Conservation (phyloP, 164 flowering plant species). For the Tetrastigma voinierianum region DNA sequence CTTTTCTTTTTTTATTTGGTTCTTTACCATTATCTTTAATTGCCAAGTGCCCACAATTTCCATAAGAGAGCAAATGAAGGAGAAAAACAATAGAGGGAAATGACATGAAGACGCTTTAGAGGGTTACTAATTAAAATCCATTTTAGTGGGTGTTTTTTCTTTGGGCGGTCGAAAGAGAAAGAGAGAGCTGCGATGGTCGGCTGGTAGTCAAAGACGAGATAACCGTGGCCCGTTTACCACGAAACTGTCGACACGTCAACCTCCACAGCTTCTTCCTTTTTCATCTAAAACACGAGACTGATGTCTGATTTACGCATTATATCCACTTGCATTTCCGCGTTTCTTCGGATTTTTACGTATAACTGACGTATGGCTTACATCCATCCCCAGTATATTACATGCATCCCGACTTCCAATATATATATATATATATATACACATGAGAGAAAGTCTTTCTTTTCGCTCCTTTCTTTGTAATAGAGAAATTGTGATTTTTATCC, state of each 20-base stretch:
- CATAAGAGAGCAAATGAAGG: not conserved
- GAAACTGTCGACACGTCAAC: conserved; percentile 10
- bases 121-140: conserved; percentile 18
- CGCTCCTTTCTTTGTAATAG: no score
- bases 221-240: not conserved
- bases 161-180: conserved; percentile 29
- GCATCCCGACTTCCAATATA: no score
- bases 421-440: no score
- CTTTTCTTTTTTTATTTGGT: no score
- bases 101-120: conserved; percentile 22
- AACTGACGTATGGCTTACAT: conserved; percentile 23
- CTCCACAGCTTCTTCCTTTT: not conserved
- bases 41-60: no score
- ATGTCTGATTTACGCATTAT: not conserved
- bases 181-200: conserved; percentile 14
- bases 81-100: not conserved
- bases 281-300: no score
- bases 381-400: not conserved
- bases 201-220: conserved; percentile 12
- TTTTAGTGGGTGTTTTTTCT: conserved; percentile 11
- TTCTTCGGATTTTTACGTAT: conserved; percentile 1
- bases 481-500: no score
- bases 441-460: no score
- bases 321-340: not conserved
- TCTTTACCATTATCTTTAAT: no score